Conservation (phyloP, 2,329 filamentous ascomycete genomes). For the Sclerotinia subarctica region DNA sequence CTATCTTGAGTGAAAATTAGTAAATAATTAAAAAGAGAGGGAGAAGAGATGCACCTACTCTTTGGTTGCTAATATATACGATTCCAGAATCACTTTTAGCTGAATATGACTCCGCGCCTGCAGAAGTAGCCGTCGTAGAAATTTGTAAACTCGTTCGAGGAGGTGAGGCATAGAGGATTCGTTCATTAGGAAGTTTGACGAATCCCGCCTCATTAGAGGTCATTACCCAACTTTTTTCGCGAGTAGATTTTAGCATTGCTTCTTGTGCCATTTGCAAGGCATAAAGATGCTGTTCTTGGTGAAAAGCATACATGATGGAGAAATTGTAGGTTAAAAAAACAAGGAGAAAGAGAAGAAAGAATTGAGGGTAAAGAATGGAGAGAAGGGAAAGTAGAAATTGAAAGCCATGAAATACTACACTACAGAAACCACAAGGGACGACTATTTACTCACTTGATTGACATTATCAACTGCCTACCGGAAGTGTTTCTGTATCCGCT, state of each 20-base stretch:
- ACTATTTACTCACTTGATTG: conserved; percentile 22
- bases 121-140: conserved; percentile 59
- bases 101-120: conserved; percentile 61
- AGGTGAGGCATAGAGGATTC: conserved; percentile 74
- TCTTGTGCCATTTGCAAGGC: conserved; percentile 33
- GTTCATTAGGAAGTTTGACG: conserved; percentile 80
- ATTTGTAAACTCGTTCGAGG: conserved; percentile 75
- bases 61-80: conserved; percentile 79
- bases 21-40: conserved; percentile 7
- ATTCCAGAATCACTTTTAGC: conserved; percentile 71
- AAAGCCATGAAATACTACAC: conserved; percentile 19
- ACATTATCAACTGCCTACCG: conserved; percentile 21
- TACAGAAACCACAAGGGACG: conserved; percentile 16
- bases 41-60: conserved; percentile 54
- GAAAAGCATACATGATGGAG: conserved; percentile 36
- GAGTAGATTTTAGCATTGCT: conserved; percentile 32
- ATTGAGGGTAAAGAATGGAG: not conserved
- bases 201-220: conserved; percentile 68
- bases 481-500: conserved; percentile 19
- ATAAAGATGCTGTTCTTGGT: conserved; percentile 37
- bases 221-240: conserved; percentile 78
- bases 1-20: conserved; percentile 55
- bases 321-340: not conserved
- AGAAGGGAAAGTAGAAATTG: not conserved
- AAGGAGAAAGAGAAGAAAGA: not conserved